Conservation (phyloP, 768 basidiomycete genomes). For the Russula vinacea region DNA sequence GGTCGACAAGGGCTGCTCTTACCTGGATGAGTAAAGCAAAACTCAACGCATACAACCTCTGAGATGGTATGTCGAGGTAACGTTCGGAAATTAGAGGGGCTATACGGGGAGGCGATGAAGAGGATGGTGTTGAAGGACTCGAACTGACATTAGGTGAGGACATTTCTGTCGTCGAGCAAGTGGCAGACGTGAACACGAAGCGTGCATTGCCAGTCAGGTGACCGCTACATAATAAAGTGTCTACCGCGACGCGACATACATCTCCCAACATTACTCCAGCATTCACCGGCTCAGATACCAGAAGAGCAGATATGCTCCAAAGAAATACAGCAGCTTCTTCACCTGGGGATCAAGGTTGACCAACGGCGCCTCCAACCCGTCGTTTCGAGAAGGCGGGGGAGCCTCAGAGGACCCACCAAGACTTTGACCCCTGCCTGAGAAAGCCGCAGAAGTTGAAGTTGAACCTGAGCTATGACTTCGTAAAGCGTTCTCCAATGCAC, state of each 20-base stretch:
- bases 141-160: constrained; percentile 15
- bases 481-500: constrained; percentile 59
- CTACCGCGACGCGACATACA: neutral
- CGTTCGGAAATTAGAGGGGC: constrained; percentile 67
- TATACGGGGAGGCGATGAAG: neutral
- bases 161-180: neutral
- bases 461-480: constrained; percentile 47
- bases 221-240: constrained; percentile 2
- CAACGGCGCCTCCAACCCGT: constrained; percentile 40
- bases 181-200: neutral
- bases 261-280: neutral
- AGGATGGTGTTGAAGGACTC: constrained; percentile 13
- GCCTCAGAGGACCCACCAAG: constrained; percentile 50
- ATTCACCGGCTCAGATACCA: constrained; percentile 40
- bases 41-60: constrained; percentile 75
- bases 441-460: constrained; percentile 43
- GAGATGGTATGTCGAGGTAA: constrained; percentile 71
- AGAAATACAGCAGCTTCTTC: constrained; percentile 58
- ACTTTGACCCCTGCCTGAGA: constrained; percentile 72
- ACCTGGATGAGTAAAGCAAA: constrained; percentile 77
- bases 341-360: constrained; percentile 62
- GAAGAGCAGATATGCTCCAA: constrained; percentile 60
- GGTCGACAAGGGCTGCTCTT: constrained; percentile 27
- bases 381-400: constrained; percentile 37
- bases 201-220: constrained; percentile 15